Base-by-base conservation (phyloP, 2,329 filamentous ascomycete genomes). In the Claviceps capensis region DNA sequence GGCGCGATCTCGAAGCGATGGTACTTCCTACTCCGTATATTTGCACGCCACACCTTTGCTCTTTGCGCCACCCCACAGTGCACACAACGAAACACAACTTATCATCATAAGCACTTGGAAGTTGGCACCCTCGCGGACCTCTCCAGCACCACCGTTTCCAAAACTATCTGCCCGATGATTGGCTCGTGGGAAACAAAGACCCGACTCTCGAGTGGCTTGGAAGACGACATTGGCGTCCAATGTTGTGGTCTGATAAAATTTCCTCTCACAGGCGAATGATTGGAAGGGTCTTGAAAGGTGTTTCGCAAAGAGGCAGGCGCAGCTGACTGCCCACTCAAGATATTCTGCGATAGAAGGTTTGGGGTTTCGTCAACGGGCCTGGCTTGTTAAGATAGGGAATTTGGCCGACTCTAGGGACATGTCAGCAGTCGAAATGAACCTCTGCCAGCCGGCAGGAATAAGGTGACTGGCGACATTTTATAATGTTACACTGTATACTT, bases 171-270 rank as follows among this genome's bases (percentile, higher is more conserved):
- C 2, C 87, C 87, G 14, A 88, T 81, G 14, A 78, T 72, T 1
- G 90, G 86, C 61, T 88, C 91, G 50, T 83, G 80, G 1, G 89
- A 91, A 38, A 94, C 85, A 69, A 97, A 98, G 57, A 98, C 87
- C 59, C 8, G 26, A 30, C 26, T 30, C 26, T 30, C 86, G 84
- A n/a, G 91, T 97, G 22, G 88, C 90, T 62, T 90, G 88, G 67
- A 88, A 95, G 60, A 85, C 81, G 46, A 88, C 66, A 62, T 95
- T 89, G 88, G 74, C 1, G 88, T 88, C 76, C 76, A 79, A 51
- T 65, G 68, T 46, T 93, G 85, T 4, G 91, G 90, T 36, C 82
- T 78, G n/a, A 89, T 95, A 51, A 95, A 40, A 95, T 86, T 19
- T 88, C 86, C 63, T 93, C 87, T 88, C 90, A 97, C 62, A 93